Conservation (phyloP, 2,329 filamentous ascomycete species). For the Neofusicoccum umdonicola region DNA sequence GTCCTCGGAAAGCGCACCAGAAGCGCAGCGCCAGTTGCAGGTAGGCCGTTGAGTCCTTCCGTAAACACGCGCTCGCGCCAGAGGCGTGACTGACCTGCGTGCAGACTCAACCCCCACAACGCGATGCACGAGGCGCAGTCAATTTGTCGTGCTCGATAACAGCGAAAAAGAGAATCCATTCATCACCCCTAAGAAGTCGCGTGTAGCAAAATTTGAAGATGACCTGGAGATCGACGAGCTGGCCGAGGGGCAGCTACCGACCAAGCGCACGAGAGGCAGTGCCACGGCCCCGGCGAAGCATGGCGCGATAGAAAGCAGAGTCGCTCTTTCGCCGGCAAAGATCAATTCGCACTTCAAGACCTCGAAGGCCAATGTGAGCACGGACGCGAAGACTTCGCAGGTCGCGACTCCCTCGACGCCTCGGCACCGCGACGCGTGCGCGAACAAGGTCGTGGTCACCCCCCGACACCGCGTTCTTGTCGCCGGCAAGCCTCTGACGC, state of each 20-base stretch:
- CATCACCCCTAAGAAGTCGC: conserved; percentile 34
- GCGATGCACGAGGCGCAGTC: conserved; percentile 42
- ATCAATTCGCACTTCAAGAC: conserved; percentile 45
- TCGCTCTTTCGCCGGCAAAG: conserved; percentile 46
- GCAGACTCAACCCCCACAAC: conserved; percentile 3
- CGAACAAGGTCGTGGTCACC: conserved; percentile 67
- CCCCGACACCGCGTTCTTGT: conserved; percentile 82
- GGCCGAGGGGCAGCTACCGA: conserved; percentile 30
- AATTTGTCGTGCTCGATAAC: conserved; percentile 51
- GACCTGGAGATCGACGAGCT: conserved; percentile 46
- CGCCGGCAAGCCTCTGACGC: conserved; percentile 70
- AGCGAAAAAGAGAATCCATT: conserved; percentile 68
- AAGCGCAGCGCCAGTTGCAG: conserved; percentile 26
- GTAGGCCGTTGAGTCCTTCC: conserved; percentile 22
- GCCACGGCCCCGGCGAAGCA: conserved; percentile 51
- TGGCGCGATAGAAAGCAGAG: conserved; percentile 36
- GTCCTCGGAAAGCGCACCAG: conserved; percentile 41
- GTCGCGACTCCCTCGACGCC: conserved; percentile 64
- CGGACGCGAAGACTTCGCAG: conserved; percentile 40
- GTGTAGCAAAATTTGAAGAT: conserved; percentile 28
- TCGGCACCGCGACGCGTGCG: conserved; percentile 75
- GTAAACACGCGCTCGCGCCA: conserved; percentile 25
- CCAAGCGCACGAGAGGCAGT: conserved; percentile 31
- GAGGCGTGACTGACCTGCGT: conserved; percentile 18
- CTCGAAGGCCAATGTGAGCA: conserved; percentile 49